Evolutionary conservation across 2,329 filamentous ascomycete species (phyloP).

Genomic region (Fusarium mundagurra): DNA sequence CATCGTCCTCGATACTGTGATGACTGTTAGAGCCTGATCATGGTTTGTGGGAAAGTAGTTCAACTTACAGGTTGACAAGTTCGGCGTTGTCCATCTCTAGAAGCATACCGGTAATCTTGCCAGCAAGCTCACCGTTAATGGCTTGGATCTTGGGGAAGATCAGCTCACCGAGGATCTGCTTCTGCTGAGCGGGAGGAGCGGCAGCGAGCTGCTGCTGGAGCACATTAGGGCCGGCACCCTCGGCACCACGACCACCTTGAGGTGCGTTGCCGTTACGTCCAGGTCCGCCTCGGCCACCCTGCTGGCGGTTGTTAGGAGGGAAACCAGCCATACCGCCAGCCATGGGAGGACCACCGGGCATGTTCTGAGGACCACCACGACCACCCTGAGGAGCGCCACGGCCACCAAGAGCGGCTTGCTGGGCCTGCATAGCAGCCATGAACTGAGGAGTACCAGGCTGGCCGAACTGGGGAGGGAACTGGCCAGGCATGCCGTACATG

Average conservation of each 20-base stretch:
- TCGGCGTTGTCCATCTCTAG: slow-evolving; percentile 98
- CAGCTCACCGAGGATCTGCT: slow-evolving; percentile 97
- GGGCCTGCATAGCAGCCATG: slow-evolving; percentile 82
- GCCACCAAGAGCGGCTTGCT: slow-evolving; percentile 70
- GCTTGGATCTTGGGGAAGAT: slow-evolving; percentile 98
- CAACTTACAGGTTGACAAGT: slow-evolving; percentile 91
- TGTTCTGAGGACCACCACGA: slow-evolving; percentile 67
- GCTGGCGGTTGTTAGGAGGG: slow-evolving; percentile 65
- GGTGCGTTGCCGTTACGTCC: slow-evolving; percentile 56
- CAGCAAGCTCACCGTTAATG: slow-evolving; percentile 93
- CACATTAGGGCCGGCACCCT: slow-evolving; percentile 48
- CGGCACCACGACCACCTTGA: slow-evolving; percentile 59
- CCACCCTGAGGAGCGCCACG: slow-evolving; percentile 73
- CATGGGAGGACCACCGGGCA: slow-evolving; percentile 77
- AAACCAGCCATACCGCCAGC: slow-evolving; percentile 64
- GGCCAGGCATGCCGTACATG: slow-evolving; percentile 83
- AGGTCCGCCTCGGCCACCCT: slow-evolving; percentile 59
- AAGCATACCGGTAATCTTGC: slow-evolving; percentile 99
- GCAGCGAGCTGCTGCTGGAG: slow-evolving; percentile 68
- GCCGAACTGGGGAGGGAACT: slow-evolving; percentile 83
- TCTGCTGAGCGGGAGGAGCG: slow-evolving; percentile 80
- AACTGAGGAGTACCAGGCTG: slow-evolving; percentile 83
- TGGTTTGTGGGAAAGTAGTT: not conserved
- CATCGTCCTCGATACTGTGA: slow-evolving; percentile 86
- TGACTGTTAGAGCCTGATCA: slow-evolving; percentile 30